Evolutionary conservation across 179 eudicot genomes (phyloP).

Genomic region (Drosera spatulata): DNA sequence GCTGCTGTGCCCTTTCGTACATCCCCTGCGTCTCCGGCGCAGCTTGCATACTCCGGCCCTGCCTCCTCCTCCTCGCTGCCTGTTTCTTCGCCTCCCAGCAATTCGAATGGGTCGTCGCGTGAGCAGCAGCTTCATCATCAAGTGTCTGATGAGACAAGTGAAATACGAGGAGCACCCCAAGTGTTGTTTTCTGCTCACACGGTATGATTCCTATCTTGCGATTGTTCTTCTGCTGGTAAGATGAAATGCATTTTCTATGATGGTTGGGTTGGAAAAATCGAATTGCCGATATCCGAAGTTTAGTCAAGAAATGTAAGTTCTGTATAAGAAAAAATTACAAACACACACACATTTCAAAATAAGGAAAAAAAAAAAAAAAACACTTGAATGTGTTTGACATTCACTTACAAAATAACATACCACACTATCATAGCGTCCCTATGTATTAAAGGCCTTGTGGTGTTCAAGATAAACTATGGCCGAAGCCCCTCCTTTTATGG

Average conservation of each 20-base stretch:
- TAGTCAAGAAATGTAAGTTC: no score
- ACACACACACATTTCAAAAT: no score
- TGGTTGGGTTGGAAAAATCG: no score
- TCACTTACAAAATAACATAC: background rate
- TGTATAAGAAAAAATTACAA: no score
- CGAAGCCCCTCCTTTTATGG: no score
- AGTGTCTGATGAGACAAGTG: conserved; percentile 22
- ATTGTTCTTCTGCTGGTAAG: background rate
- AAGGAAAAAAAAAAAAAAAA: background rate
- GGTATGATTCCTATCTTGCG: conserved; percentile 25
- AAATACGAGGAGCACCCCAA: conserved; percentile 33
- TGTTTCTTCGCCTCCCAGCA: conserved; percentile 46
- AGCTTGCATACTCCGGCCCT: conserved; percentile 48
- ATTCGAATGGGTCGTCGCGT: conserved; percentile 31
- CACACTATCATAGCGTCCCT: no score
- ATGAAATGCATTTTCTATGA: background rate
- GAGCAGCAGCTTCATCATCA: conserved; percentile 21
- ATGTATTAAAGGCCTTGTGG: no score
- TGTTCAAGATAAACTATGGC: no score
- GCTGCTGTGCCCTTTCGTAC: conserved; percentile 93
- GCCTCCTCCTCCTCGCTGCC: conserved; percentile 22
- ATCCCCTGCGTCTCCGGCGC: conserved; percentile 87
- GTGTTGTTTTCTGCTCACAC: conserved; percentile 75
- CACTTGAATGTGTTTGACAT: background rate
- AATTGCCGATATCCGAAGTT: no score